Base-by-base conservation (phyloP, 805 yeast species). In the Brettanomyces naardenensis region DNA sequence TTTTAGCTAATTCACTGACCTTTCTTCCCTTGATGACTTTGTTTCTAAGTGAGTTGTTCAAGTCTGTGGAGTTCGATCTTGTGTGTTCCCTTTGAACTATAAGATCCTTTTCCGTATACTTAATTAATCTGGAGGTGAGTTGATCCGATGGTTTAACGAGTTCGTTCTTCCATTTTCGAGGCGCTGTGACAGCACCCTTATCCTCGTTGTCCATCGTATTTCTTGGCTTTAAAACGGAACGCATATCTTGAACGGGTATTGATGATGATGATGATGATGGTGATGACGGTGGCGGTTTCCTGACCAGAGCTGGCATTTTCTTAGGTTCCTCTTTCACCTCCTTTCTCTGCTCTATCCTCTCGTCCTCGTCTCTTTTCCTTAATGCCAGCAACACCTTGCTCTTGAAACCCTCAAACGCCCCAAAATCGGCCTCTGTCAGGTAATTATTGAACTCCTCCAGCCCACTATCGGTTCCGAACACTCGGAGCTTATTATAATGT, bases 1-100 rank as follows among this genome's bases (percentile, higher is more conserved):
- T 53, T 44, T 52, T 56, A 4, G 78, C 70, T 38, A 74, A 54
- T 44, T 71, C 66, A 14, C 77, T 67, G 7, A 74, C 79, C 46
- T 71, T 73, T 20, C 76, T 53, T 1, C 79, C 79, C 29, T 72
- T 56, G 14, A 69, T 44, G 39, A 28, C 42, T 44, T 59, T 26
- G 67, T 64, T 15, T 50, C 41, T 18, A 29, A 38, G 10, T 21
- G 37, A 13, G 5, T 23, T 39, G 7, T 30, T 40, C 19, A 31
- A 35, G 11, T 25, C 36, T 6, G 31, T 32, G 7, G 34, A 37
- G 7, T 41, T 35, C 19, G 35, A 27, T 17, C 42, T 38, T 23
- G 43, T 43, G 21, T 45, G 46, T 32, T 47, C 52, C 25, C 36
- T 43, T 42, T 54, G 55, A 11, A 55, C 37, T 3, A 44, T 37